Percentiles rank a stretch among this genome's conserved stretches.
Evolutionary conservation across 2,329 filamentous ascomycete species (phyloP).

Genomic region (Fusarium oligoseptatum): DNA sequence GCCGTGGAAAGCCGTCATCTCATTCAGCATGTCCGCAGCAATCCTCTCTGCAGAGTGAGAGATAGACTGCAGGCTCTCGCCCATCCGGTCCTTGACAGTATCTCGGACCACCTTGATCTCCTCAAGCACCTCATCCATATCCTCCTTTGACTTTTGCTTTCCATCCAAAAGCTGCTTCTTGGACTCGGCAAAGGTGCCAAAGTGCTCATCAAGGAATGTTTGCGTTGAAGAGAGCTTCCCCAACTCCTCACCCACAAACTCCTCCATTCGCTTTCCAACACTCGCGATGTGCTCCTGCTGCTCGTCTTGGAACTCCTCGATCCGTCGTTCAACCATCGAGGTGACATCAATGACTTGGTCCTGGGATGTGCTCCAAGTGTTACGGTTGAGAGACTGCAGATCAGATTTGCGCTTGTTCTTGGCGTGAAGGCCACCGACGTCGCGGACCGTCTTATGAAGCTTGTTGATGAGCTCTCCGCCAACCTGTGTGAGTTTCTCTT

Average conservation of each 20-base stretch:
- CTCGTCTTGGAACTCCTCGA: conserved; percentile 78
- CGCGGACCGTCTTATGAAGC: conserved; percentile 80
- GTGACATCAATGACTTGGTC: conserved; percentile 83
- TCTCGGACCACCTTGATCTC: conserved; percentile 93
- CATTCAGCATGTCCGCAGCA: conserved; percentile 87
- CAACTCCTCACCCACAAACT: conserved; percentile 82
- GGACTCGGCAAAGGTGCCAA: conserved; percentile 75
- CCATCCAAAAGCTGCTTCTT: conserved; percentile 77
- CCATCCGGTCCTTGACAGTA: conserved; percentile 87
- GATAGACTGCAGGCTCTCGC: conserved; percentile 85
- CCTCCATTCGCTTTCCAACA: conserved; percentile 79
- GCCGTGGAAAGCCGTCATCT: conserved; percentile 86
- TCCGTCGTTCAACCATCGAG: conserved; percentile 78
- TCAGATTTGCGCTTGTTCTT: conserved; percentile 90
- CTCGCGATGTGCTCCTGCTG: conserved; percentile 78
- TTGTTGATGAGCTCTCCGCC: conserved; percentile 84
- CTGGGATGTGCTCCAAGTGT: conserved; percentile 83
- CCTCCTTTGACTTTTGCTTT: conserved; percentile 78
- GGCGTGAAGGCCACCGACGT: conserved; percentile 84
- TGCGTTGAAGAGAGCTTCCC: conserved; percentile 78
- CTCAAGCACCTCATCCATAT: conserved; percentile 91
- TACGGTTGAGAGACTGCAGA: conserved; percentile 82
- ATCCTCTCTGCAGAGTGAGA: conserved; percentile 89
- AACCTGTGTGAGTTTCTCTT: conserved; percentile 79
- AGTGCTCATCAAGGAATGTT: conserved; percentile 76